Base-by-base conservation (phyloP, 1,139 yeast species). In the Taphrina pruni region DNA sequence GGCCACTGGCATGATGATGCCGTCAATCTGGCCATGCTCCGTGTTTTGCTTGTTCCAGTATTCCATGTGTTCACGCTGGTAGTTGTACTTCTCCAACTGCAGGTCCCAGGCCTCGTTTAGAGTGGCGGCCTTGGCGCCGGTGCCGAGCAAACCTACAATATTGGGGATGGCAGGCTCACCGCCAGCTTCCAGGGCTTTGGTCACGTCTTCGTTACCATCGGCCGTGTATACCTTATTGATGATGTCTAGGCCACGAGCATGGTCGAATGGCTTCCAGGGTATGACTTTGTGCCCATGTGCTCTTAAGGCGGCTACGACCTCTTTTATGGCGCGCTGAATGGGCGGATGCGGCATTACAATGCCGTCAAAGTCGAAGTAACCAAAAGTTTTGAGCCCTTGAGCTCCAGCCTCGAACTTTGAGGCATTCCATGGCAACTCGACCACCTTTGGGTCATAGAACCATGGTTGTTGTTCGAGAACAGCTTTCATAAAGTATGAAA, bases 1-100 rank as follows among this genome's bases (percentile, higher is more conserved):
- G 76, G 87, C 87, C 6, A 87, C 82, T 61, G 95, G 95, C 65
- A 87, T 81, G 61, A 89, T 79, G 71, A 89, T 82, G 74, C 87
- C 86, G 75, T 89, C 94, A 66, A 89, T 83, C 60, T 84, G 83
- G 74, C 86, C 82, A 45, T 58, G 62, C 35, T 58, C 54, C 17
- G 8, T 4, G 32, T 58, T 58, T 17, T 45, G 51, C 14, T 82
- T 78, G 70, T 84, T 75, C 80, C 82, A 81, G 71, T 77, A 76
- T 35, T 75, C 71, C 69, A 77, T 75, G 71, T 78, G 80, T 45
- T 71, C 72, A 54, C 77, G 77, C 72, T 80, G 80, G 62, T 75
- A 74, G 17, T 74, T 71, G 56, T 79, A 77, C 68, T 78, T 78
- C 41, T 74, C 72, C 12, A 74, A 73, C 52, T 78, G 77, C 39